phyloP scores from a whole-genome alignment of 2,329 filamentous ascomycete genomes.

The Plectosphaerella plurivora region DNA sequence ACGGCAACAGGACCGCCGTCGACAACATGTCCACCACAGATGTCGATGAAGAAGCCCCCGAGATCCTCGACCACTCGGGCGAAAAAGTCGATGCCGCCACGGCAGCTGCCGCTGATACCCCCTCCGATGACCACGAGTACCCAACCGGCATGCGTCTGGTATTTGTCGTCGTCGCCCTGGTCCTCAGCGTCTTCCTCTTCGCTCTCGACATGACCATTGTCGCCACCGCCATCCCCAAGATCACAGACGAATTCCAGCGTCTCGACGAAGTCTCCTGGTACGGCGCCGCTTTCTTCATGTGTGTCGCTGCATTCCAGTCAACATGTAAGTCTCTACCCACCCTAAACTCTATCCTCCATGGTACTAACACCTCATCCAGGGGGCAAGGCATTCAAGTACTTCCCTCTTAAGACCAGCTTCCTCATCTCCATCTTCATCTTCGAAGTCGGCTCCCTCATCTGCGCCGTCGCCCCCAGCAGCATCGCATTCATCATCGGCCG shows the following conservation, averaged over 20 bases:
- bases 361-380: slow-evolving; percentile 25
- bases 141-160: slow-evolving; percentile 31
- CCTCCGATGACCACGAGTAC: slow-evolving; percentile 27
- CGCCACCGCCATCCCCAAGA: slow-evolving; percentile 53
- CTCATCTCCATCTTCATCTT: slow-evolving; percentile 45
- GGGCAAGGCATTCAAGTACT: slow-evolving; percentile 47
- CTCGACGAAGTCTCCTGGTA: slow-evolving; percentile 56
- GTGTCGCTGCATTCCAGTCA: slow-evolving; percentile 38
- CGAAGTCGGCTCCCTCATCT: slow-evolving; percentile 49
- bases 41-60: slow-evolving; percentile 8
- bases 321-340: slow-evolving; percentile 27
- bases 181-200: slow-evolving; percentile 44
- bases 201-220: slow-evolving; percentile 50
- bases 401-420: slow-evolving; percentile 45
- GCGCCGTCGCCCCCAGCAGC: slow-evolving; percentile 41
- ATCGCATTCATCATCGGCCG: slow-evolving; percentile 46
- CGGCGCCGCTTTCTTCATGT: slow-evolving; percentile 49
- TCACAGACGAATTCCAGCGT: slow-evolving; percentile 47
- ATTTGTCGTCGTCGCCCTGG: slow-evolving; percentile 41
- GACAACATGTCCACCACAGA: slow-evolving; percentile 4
- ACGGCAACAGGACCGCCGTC: slow-evolving; percentile 6
- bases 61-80: background rate
- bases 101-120: slow-evolving; percentile 1
- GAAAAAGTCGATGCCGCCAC: background rate
- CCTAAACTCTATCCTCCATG: background rate